Evolutionary conservation across 139 green algal genomes (phyloP).

Genomic region (Micromonas commoda): DNA sequence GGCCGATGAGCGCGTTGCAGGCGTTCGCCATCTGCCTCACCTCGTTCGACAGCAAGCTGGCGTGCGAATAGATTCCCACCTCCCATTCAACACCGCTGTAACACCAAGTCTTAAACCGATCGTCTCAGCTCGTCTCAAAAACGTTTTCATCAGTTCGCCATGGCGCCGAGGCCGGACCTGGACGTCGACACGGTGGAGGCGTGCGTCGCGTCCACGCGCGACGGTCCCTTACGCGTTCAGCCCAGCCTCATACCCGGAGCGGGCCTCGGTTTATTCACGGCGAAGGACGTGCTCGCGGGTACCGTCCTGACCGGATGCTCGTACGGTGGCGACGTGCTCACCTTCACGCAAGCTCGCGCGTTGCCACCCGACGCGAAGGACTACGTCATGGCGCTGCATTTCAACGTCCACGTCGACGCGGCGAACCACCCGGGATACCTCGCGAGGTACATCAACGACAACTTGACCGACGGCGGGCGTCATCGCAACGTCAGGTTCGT

Average conservation of each 20-base stretch:
- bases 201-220: background rate
- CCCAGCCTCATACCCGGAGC: background rate
- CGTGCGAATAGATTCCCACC: slow-evolving; percentile 46
- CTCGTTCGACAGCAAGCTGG: slow-evolving; percentile 90
- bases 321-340: slow-evolving; percentile 12
- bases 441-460: slow-evolving; percentile 18
- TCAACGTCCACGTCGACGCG: slow-evolving; percentile 23
- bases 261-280: slow-evolving; percentile 3
- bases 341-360: background rate
- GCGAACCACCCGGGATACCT: slow-evolving; percentile 3
- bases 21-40: slow-evolving; percentile 88
- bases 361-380: background rate
- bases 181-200: background rate
- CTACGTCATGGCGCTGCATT: slow-evolving; percentile 27
- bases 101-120: too few species aligned
- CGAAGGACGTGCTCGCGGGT: background rate
- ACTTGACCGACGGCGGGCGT: background rate
- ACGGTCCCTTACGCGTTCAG: background rate
- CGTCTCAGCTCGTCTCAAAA: too few species aligned
- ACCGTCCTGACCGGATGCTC: background rate
- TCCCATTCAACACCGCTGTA: too few species aligned
- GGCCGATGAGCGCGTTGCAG: slow-evolving; percentile 74
- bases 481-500: slow-evolving; percentile 2
- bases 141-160: background rate
- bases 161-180: background rate